A percentile compares a stretch with the other conserved stretches of the same genome.
Conservation (phyloP, 768 basidiomycete genomes). For the Collybiopsis luxurians region DNA sequence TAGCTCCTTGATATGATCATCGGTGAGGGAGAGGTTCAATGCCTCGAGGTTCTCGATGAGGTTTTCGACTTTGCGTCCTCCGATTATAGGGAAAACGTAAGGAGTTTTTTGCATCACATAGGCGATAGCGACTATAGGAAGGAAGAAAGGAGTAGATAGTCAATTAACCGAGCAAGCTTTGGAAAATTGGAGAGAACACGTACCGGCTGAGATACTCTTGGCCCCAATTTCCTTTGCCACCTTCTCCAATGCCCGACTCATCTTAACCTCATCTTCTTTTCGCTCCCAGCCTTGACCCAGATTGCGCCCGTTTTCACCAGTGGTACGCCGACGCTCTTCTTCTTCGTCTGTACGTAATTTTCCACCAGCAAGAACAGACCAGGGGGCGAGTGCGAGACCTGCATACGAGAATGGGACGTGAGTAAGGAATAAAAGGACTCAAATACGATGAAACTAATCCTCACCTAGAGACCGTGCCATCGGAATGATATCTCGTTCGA, state of each 20-base stretch:
- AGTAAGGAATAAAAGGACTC: constrained; percentile 8
- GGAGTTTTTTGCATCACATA: constrained; percentile 46
- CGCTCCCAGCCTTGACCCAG: constrained; percentile 6
- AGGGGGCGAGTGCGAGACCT: constrained; percentile 35
- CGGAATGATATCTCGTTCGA: constrained; percentile 47
- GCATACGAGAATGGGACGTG: no score
- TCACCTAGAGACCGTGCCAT: constrained; percentile 26
- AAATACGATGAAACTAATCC: constrained; percentile 17
- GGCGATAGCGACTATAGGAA: constrained; percentile 7
- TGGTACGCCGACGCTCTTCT: constrained; percentile 22
- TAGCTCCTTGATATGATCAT: constrained; percentile 34
- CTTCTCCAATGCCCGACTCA: constrained; percentile 30
- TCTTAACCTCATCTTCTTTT: constrained; percentile 23
- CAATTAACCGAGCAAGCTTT: no score
- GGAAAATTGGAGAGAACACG: background rate
- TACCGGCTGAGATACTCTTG: constrained; percentile 33
- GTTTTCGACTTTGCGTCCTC: constrained; percentile 43
- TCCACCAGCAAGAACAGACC: constrained; percentile 29
- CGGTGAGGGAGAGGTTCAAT: constrained; percentile 34
- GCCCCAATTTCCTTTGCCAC: constrained; percentile 35
- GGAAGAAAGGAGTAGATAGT: background rate
- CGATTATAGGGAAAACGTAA: constrained; percentile 41
- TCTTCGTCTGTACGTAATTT: constrained; percentile 29
- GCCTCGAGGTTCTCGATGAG: constrained; percentile 40
- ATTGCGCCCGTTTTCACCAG: constrained; percentile 30